A percentile compares a stretch with the other conserved stretches of the same genome.
Evolutionary conservation across 2,329 filamentous ascomycete genomes (phyloP).

Genomic region (Orbilia brochopaga): DNA sequence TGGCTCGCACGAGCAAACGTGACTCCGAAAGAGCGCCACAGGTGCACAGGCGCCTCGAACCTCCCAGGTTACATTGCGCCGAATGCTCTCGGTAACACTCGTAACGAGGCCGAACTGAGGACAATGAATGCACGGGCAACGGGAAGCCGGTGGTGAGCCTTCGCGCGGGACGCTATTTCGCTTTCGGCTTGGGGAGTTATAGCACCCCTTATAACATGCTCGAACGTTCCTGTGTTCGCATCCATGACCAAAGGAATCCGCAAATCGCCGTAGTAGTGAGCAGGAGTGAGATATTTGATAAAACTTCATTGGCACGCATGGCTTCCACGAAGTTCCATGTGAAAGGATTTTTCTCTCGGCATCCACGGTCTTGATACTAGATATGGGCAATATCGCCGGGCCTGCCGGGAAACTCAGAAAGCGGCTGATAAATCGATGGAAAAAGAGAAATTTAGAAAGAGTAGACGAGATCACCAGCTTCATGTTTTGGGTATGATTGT

Average conservation of each 20-base stretch:
- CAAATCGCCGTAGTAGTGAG: neutral
- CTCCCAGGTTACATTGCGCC: neutral
- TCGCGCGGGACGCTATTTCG: constrained; percentile 2
- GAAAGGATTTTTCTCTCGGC: neutral
- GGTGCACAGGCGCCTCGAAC: neutral
- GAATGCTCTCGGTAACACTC: neutral
- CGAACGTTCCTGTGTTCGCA: neutral
- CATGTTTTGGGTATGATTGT: no score
- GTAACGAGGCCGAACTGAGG: neutral
- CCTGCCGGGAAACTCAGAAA: neutral
- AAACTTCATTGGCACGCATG: neutral
- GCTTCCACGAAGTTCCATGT: neutral
- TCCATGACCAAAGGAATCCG: neutral
- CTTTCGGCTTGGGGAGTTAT: neutral
- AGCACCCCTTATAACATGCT: neutral
- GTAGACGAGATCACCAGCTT: no score
- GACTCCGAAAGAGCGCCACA: neutral
- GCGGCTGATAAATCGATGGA: neutral
- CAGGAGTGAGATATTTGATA: neutral
- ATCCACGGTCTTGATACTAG: neutral
- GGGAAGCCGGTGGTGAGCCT: neutral
- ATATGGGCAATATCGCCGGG: neutral
- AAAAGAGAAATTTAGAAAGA: neutral
- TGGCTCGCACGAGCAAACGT: constrained; percentile 27
- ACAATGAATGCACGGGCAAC: neutral